phyloP scores from a whole-genome alignment of 306 rosid species.

The Prunus salicina region DNA sequence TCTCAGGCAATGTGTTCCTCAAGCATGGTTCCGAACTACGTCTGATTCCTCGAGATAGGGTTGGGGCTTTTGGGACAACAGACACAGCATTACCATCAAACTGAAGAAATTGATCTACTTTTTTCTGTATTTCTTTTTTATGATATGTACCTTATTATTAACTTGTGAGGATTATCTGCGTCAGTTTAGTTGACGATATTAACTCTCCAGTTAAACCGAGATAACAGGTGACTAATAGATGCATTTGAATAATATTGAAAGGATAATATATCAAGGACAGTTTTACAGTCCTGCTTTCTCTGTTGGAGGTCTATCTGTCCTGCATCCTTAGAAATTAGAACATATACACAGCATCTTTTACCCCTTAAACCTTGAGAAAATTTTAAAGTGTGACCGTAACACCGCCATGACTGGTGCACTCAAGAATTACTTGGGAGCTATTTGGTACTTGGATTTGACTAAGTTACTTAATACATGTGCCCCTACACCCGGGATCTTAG shows the following conservation, averaged over 20 bases:
- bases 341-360: background rate
- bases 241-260: background rate
- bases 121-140: background rate
- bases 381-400: too few species aligned
- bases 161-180: slow-evolving; percentile 5
- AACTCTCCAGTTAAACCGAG: background rate
- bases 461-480: background rate
- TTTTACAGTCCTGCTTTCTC: background rate
- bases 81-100: slow-evolving; percentile 16
- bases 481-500: too few species aligned
- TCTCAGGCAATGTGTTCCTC: slow-evolving; percentile 59
- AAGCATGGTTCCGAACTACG: slow-evolving; percentile 65
- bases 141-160: background rate
- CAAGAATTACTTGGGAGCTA: background rate
- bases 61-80: slow-evolving; percentile 38
- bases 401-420: background rate
- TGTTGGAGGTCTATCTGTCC: background rate
- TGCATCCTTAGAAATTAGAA: background rate
- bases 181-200: background rate
- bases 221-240: slow-evolving; percentile 3
- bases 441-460: background rate
- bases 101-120: background rate
- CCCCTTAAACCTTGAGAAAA: background rate
- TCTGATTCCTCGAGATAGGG: slow-evolving; percentile 62
- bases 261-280: background rate